Percentiles rank a stretch among this genome's conserved stretches.
These are phyloP conservation scores for Simplicillium aogashimaense DNA, from an alignment of 2,329 filamentous ascomycete genomes.

Conservation along the genomic window DNA sequence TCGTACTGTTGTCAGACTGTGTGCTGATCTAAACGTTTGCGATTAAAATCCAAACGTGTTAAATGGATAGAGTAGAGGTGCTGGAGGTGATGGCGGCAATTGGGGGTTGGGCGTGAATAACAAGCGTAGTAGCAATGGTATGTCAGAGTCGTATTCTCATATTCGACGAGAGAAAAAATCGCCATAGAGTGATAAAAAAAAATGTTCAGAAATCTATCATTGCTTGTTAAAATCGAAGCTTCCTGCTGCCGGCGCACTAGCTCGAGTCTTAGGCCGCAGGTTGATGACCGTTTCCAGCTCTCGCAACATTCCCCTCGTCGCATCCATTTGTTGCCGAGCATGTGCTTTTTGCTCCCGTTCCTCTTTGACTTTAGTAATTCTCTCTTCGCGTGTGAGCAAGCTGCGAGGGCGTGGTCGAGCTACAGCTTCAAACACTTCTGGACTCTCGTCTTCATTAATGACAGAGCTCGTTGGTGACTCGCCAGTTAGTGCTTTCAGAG, in stretches of 20 bases:
- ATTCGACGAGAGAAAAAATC: too few relatives aligned
- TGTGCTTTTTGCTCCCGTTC: constrained; percentile 68
- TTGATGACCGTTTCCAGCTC: constrained; percentile 87
- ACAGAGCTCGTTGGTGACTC: constrained; percentile 47
- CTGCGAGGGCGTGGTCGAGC: constrained; percentile 62
- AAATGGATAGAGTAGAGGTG: too few relatives aligned
- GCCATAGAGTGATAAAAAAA: too few relatives aligned
- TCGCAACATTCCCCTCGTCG: constrained; percentile 79
- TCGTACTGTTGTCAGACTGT: too few relatives aligned
- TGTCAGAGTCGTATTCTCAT: too few relatives aligned
- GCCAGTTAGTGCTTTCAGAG: constrained; percentile 70
- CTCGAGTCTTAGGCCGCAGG: constrained; percentile 30
- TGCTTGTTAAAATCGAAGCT: too few relatives aligned
- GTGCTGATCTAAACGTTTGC: too few relatives aligned
- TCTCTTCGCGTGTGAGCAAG: constrained; percentile 72
- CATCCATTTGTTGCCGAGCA: constrained; percentile 64
- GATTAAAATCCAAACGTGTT: too few relatives aligned
- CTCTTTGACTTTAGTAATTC: constrained; percentile 79
- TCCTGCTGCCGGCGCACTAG: constrained; percentile 19
- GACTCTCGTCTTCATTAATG: constrained; percentile 52
- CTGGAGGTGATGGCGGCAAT: too few relatives aligned
- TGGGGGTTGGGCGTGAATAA: too few relatives aligned
- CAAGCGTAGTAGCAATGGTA: too few relatives aligned
- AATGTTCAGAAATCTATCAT: too few relatives aligned
- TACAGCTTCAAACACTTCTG: constrained; percentile 86